Percentiles rank a stretch among this genome's conserved stretches.
Evolutionary conservation across 148 eudicot species (phyloP).

Genomic region (Cornus kousa): DNA sequence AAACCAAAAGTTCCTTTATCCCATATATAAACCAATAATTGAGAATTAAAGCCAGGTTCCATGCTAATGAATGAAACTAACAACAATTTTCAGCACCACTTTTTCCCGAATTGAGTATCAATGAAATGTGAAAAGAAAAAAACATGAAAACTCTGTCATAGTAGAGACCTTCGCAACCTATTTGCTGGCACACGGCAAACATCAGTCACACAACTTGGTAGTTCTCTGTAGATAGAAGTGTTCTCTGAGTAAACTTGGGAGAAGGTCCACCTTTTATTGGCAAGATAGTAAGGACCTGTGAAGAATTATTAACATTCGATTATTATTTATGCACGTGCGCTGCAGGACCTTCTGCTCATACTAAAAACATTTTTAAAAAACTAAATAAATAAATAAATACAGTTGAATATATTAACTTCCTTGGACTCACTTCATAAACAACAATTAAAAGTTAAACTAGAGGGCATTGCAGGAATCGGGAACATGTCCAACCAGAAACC

Average conservation of each 20-base stretch:
- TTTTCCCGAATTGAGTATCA: background rate
- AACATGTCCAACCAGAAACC: background rate
- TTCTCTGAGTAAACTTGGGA: conserved; percentile 75
- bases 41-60: background rate
- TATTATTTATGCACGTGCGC: background rate
- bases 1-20: background rate
- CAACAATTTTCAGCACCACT: background rate
- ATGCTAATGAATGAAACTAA: background rate
- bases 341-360: background rate
- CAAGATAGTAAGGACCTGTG: conserved; percentile 69
- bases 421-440: background rate
- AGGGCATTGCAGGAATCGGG: no score
- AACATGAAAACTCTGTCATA: background rate
- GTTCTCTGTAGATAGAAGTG: conserved; percentile 63
- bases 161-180: background rate
- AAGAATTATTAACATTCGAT: background rate
- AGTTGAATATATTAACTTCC: background rate
- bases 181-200: background rate
- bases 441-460: no score
- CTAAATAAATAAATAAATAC: no score
- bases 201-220: conserved; percentile 69
- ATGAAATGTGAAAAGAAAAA: background rate
- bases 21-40: background rate
- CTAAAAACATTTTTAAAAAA: background rate
- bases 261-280: conserved; percentile 78